Evolutionary conservation across 2,329 filamentous ascomycete species (phyloP), one percentile per base, ranked within the genome.

Genomic region (Colletotrichum agaves): DNA sequence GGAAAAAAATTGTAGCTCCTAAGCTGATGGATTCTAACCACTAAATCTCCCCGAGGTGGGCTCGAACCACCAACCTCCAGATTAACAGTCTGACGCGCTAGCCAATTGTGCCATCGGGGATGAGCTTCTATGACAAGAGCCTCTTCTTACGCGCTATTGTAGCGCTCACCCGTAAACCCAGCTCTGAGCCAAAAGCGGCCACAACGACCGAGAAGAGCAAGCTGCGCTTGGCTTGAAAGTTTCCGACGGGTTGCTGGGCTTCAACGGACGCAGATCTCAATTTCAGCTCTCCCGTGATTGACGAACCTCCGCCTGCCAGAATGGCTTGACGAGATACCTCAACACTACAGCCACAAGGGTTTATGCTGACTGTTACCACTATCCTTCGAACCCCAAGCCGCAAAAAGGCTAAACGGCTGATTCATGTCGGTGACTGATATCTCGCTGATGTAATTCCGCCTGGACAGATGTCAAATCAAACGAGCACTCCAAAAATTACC

Each of bases 71-170:
- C 64, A 67, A 64, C 64, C 64, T 67, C 64, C 64, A 67, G 64
- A 67, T 67, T 67, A 67, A 67, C 64, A 67, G 64, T 67, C 64
- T 67, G 64, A 67, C 64, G 64, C 64, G 64, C 64, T 67, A 67
- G 64, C 64, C 64, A 67, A 67, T 67, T 67, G 64, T 67, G 61
- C 65, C 61, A 68, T 68, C 64, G 60, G 64, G 64, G 64, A 67
- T 66, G 63, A 50, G 59, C 60, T 59, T 1, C 1, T 41, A n/a
- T 52, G 44, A 1, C n/a, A 2, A 2, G 0, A 0, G 0, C 1
- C 0, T 1, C 1, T 27, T 1, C 10, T 17, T 39, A 12, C 2
- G 15, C 23, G 0, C 3, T 4, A 10, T 27, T 27, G 7, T 15
- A 0, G 7, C 19, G 8, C 3, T 12, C 17, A 1, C 10, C 12